Evolutionary conservation across 768 basidiomycete genomes (phyloP).

Genomic region (Termitomyces titanicus): DNA sequence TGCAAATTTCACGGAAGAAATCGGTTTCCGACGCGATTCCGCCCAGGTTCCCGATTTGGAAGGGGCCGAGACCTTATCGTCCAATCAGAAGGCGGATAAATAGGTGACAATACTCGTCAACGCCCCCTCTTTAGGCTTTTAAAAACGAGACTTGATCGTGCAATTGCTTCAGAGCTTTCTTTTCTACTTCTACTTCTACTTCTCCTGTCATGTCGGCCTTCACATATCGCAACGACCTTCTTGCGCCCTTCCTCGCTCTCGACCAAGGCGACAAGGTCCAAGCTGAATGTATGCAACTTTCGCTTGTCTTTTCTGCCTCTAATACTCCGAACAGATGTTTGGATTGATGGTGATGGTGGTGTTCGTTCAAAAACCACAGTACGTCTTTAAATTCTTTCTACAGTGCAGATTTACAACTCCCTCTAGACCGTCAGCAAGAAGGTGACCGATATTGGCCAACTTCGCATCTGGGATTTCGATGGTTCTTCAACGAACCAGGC

Average conservation of each 20-base stretch:
- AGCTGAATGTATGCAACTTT: slow-evolving; percentile 74
- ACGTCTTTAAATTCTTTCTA: slow-evolving; percentile 22
- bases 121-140: slow-evolving; percentile 17
- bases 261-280: slow-evolving; percentile 90
- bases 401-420: slow-evolving; percentile 6
- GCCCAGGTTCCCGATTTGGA: slow-evolving; percentile 10
- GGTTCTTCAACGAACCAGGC: slow-evolving; percentile 98
- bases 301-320: slow-evolving; percentile 10
- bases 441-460: slow-evolving; percentile 82
- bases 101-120: slow-evolving; percentile 19
- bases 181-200: slow-evolving; percentile 11
- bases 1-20: slow-evolving; percentile 9
- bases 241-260: slow-evolving; percentile 86
- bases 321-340: slow-evolving; percentile 67
- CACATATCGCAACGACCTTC: slow-evolving; percentile 75
- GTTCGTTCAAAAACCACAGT: slow-evolving; percentile 97
- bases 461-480: slow-evolving; percentile 99
- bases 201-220: slow-evolving; percentile 28
- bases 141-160: slow-evolving; percentile 9
- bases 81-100: slow-evolving; percentile 35
- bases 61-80: slow-evolving; percentile 33
- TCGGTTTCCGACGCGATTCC: slow-evolving; percentile 19
- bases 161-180: slow-evolving; percentile 19
- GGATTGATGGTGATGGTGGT: slow-evolving; percentile 95
- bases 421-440: slow-evolving; percentile 81